Conservation (phyloP, 495 filamentous ascomycete species). For the Daldinia caldariorum region DNA sequence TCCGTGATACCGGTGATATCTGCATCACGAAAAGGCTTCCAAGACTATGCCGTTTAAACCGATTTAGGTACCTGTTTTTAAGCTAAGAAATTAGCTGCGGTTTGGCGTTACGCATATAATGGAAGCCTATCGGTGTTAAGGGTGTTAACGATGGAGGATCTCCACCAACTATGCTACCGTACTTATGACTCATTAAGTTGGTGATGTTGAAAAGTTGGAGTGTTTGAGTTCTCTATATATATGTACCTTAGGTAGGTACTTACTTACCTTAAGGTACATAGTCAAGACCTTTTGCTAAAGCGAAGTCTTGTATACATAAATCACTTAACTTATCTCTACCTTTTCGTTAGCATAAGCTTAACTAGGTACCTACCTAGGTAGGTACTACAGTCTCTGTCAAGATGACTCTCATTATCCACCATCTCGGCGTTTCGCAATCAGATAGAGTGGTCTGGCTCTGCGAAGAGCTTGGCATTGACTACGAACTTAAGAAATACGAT, state of each 20-base stretch:
- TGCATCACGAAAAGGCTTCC: background rate
- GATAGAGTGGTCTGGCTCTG: slow-evolving; percentile 71
- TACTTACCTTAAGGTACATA: too few species aligned
- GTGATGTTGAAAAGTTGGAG: background rate
- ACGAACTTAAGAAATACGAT: slow-evolving; percentile 61
- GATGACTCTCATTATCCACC: slow-evolving; percentile 64
- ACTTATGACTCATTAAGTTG: background rate
- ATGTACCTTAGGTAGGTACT: background rate
- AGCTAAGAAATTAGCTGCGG: background rate
- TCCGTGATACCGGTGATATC: too few species aligned
- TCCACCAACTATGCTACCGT: background rate
- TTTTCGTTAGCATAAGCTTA: background rate
- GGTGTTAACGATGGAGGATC: background rate
- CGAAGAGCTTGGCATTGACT: slow-evolving; percentile 67
- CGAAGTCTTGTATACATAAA: background rate
- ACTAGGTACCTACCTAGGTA: too few species aligned
- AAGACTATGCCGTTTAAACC: background rate
- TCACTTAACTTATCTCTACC: background rate
- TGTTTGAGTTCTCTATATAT: background rate
- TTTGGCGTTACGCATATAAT: background rate
- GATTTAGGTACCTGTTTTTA: background rate
- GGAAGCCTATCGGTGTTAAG: background rate
- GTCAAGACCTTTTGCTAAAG: too few species aligned
- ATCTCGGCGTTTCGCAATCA: slow-evolving; percentile 65
- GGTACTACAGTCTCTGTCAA: background rate